Evolutionary conservation across 1,284 basidiomycete species (phyloP).

Genomic region (Austroboletus novae-zelandiae): DNA sequence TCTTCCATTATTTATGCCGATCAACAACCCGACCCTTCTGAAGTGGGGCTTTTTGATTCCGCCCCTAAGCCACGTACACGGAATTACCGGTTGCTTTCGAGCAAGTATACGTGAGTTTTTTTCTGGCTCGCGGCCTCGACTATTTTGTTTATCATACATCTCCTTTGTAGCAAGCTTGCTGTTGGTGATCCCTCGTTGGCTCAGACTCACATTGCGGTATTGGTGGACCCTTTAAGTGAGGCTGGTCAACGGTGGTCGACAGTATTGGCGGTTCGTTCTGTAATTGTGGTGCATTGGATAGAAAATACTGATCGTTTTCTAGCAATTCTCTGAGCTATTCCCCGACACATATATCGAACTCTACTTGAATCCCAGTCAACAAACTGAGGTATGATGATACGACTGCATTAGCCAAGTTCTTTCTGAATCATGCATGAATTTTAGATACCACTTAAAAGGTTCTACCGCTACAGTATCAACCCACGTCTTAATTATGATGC

Average conservation of each 20-base stretch:
- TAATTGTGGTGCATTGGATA: not conserved
- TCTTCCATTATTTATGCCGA: constrained; percentile 71
- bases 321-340: constrained; percentile 39
- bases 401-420: not conserved
- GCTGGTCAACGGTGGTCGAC: constrained; percentile 83
- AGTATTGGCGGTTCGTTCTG: constrained; percentile 58
- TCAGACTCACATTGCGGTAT: constrained; percentile 67
- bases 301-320: constrained; percentile 1
- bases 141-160: not conserved
- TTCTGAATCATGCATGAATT: not conserved
- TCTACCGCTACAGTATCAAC: constrained; percentile 81
- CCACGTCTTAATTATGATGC: constrained; percentile 64
- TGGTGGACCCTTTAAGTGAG: constrained; percentile 87
- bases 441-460: constrained; percentile 89
- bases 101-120: constrained; percentile 61
- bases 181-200: constrained; percentile 69
- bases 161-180: constrained; percentile 55
- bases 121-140: not conserved
- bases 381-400: constrained; percentile 55
- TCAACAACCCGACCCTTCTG: constrained; percentile 68
- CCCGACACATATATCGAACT: constrained; percentile 70
- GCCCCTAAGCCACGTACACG: constrained; percentile 53
- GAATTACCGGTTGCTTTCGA: constrained; percentile 58
- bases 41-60: constrained; percentile 69
- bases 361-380: constrained; percentile 69